Percentiles rank a stretch among this genome's conserved stretches.
phyloP scores from a whole-genome alignment of 352 stramenopile genomes.

The Plasmopara viticola region DNA sequence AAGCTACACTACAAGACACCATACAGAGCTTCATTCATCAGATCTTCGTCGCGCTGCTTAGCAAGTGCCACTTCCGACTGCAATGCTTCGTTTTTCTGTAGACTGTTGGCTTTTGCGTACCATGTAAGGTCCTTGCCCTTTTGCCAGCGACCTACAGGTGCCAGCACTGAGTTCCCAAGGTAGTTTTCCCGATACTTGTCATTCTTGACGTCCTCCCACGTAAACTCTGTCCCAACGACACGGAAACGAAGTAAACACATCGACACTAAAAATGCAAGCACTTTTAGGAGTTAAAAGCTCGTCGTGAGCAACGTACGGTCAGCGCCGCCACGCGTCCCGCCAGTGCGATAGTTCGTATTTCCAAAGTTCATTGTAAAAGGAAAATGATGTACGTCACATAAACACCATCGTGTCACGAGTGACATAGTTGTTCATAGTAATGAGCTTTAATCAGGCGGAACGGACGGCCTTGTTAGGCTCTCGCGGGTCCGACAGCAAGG shows the following conservation, averaged over 20 bases:
- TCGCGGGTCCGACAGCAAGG: constrained; percentile 25
- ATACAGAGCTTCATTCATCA: constrained; percentile 87
- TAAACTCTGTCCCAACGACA: constrained; percentile 61
- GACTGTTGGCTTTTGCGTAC: constrained; percentile 78
- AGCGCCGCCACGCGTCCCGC: constrained; percentile 79
- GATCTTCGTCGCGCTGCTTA: constrained; percentile 81
- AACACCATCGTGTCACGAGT: not conserved
- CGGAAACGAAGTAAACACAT: not conserved
- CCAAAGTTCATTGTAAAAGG: constrained; percentile 70
- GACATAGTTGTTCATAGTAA: not conserved
- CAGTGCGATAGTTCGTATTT: constrained; percentile 79
- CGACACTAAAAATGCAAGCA: not conserved
- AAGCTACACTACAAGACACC: constrained; percentile 7
- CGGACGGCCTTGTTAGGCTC: constrained; percentile 6
- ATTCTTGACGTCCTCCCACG: constrained; percentile 92
- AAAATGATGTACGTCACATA: constrained; percentile 5
- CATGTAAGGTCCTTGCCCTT: constrained; percentile 86
- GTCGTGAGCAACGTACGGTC: constrained; percentile 55
- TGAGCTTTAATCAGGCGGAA: constrained; percentile 9
- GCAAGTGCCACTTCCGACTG: constrained; percentile 59
- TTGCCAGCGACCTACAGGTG: constrained; percentile 85
- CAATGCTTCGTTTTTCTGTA: constrained; percentile 42
- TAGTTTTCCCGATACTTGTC: constrained; percentile 92
- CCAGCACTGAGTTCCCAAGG: constrained; percentile 81
- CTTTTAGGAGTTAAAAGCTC: not conserved